phyloP scores from a whole-genome alignment of 2,329 filamentous ascomycete species.

The Macrophomina phaseolina region DNA sequence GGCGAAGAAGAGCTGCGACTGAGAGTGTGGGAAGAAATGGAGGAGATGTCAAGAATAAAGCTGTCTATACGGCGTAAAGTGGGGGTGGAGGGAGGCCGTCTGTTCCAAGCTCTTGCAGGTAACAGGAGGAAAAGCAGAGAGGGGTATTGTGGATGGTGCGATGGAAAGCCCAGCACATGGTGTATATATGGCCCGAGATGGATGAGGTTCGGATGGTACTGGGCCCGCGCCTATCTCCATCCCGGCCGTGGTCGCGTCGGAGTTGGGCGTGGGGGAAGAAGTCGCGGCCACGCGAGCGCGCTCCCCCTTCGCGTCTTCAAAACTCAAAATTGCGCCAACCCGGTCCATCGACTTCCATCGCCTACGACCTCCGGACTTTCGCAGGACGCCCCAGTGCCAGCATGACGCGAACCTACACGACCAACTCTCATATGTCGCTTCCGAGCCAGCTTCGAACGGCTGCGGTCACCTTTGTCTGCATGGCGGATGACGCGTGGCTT shows the following conservation, averaged over 20 bases:
- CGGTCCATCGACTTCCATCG: not conserved
- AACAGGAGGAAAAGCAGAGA: not conserved
- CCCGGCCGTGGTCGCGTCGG: constrained; percentile 1
- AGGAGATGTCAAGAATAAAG: not conserved
- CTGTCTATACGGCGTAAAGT: not conserved
- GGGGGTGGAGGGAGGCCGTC: not conserved
- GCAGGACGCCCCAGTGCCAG: not conserved
- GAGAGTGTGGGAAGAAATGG: not conserved
- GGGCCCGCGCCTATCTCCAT: constrained; percentile 7
- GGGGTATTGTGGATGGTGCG: no score
- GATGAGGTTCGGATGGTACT: not conserved
- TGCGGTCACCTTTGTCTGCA: no score
- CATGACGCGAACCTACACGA: not conserved
- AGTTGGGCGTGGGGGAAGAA: not conserved
- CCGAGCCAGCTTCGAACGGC: not conserved
- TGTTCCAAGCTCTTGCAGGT: not conserved
- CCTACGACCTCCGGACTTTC: not conserved
- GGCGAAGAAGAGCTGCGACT: not conserved
- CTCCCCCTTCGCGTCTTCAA: not conserved
- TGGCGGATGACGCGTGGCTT: no score
- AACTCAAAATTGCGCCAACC: not conserved
- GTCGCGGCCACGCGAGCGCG: constrained; percentile 3
- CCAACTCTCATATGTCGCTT: not conserved
- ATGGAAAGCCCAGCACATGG: not conserved
- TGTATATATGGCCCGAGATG: not conserved